phyloP scores from a whole-genome alignment of 140 eudicot species.

The Stevia rebaudiana region DNA sequence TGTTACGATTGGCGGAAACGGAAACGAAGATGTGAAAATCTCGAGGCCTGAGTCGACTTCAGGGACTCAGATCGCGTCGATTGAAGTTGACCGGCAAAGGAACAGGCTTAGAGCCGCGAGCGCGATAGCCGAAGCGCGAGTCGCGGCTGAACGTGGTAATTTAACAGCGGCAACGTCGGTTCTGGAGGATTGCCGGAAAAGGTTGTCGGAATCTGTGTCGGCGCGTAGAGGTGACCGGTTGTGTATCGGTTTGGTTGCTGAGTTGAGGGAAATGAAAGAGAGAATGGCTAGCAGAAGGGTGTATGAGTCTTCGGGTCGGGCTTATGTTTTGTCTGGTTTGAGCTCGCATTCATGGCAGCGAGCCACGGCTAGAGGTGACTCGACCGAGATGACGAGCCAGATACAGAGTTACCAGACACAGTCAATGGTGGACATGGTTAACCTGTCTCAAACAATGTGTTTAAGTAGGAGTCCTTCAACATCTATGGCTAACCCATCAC shows the following conservation, averaged over 20 bases:
- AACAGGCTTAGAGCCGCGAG: constrained; percentile 63
- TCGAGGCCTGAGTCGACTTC: constrained; percentile 41
- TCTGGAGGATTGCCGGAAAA: constrained; percentile 50
- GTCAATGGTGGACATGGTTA: constrained; percentile 88
- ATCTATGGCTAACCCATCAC: constrained; percentile 26
- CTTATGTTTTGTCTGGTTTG: constrained; percentile 82
- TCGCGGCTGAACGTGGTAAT: constrained; percentile 63
- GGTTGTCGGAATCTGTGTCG: constrained; percentile 43
- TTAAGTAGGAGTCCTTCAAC: constrained; percentile 46
- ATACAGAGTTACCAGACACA: constrained; percentile 71
- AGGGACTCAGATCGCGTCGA: constrained; percentile 28
- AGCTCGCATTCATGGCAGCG: constrained; percentile 99
- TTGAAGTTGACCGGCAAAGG: constrained; percentile 74
- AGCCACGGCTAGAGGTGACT: constrained; percentile 94
- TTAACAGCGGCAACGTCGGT: constrained; percentile 45
- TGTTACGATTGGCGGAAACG: constrained; percentile 32
- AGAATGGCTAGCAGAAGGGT: constrained; percentile 70
- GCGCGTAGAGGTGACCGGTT: constrained; percentile 50
- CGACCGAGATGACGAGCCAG: constrained; percentile 51
- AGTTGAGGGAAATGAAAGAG: constrained; percentile 72
- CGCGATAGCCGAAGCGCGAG: constrained; percentile 67
- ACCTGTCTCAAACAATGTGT: constrained; percentile 68
- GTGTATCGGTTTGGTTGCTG: constrained; percentile 60
- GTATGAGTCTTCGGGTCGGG: constrained; percentile 83
- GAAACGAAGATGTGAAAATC: constrained; percentile 35